These are phyloP conservation scores for Curvularia lunata DNA, from an alignment of 2,329 filamentous ascomycete genomes.

Conservation along the genomic window DNA sequence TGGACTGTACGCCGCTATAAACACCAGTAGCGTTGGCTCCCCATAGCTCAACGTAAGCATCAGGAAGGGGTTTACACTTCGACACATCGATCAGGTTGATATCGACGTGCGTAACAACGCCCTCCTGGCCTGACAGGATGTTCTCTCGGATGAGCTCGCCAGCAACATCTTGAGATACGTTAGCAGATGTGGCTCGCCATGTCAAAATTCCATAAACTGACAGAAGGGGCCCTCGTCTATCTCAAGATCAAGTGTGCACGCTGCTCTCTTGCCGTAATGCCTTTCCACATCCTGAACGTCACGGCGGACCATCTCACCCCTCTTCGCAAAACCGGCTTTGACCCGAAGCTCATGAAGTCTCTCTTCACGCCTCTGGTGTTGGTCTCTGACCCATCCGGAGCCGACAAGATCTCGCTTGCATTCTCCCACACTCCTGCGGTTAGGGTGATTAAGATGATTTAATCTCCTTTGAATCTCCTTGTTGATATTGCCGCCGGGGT, in stretches of 20 bases:
- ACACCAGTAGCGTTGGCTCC: constrained; percentile 47
- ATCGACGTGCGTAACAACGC: constrained; percentile 59
- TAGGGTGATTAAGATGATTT: constrained; percentile 47
- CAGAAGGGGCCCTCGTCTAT: constrained; percentile 46
- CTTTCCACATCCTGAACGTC: constrained; percentile 36
- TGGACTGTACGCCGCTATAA: constrained; percentile 56
- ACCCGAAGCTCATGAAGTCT: constrained; percentile 48
- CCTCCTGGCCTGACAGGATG: constrained; percentile 57
- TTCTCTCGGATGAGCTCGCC: constrained; percentile 60
- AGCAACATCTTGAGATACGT: constrained; percentile 45
- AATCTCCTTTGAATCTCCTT: constrained; percentile 39
- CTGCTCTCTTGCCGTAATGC: constrained; percentile 34
- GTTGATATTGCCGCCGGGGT: constrained; percentile 44
- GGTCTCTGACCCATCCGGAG: constrained; percentile 42
- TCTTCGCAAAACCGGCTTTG: constrained; percentile 45
- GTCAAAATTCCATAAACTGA: constrained; percentile 16
- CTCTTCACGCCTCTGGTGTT: constrained; percentile 48
- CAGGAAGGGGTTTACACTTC: constrained; percentile 59
- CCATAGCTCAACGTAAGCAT: constrained; percentile 62
- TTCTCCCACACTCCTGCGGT: constrained; percentile 45
- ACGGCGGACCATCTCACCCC: constrained; percentile 38
- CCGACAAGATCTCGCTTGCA: constrained; percentile 43
- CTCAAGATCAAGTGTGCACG: constrained; percentile 46
- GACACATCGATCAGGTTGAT: constrained; percentile 61
- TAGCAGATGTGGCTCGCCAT: constrained; percentile 9